These are phyloP conservation scores for Aspergillus uvarum DNA, from an alignment of 2,329 filamentous ascomycete species.

Conservation along the genomic window DNA sequence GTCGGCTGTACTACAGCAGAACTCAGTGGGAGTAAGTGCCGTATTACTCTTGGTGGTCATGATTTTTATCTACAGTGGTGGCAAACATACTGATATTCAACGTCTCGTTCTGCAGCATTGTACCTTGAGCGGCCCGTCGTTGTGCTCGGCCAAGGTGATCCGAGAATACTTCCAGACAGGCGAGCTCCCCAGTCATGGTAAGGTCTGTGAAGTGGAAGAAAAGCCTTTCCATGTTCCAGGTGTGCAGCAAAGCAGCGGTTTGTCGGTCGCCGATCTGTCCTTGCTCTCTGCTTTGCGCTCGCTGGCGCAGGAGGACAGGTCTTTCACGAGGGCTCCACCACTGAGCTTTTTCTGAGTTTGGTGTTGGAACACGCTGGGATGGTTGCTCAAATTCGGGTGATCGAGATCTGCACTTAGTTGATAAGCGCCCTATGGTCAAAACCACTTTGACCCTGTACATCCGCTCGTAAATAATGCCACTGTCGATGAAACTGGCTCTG, in stretches of 20 bases:
- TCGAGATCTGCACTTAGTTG: too few relatives aligned
- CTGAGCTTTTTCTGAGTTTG: background rate
- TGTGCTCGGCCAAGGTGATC: background rate
- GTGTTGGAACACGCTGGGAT: background rate
- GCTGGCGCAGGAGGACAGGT: background rate
- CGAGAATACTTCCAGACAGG: conserved; percentile 8
- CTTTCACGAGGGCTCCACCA: background rate
- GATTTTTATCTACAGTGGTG: background rate
- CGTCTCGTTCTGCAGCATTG: conserved; percentile 3
- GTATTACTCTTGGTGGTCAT: background rate
- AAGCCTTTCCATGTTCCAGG: conserved; percentile 1
- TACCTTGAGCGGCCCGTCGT: background rate
- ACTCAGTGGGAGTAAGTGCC: conserved; percentile 7
- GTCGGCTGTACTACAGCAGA: conserved; percentile 1
- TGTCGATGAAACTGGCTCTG: too few relatives aligned
- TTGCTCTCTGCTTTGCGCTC: background rate
- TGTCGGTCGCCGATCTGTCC: background rate
- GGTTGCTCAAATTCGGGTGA: too few relatives aligned
- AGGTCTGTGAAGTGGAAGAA: conserved; percentile 6
- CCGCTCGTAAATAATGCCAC: background rate
- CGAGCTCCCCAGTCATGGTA: conserved; percentile 1
- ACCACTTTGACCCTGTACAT: too few relatives aligned
- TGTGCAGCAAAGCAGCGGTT: background rate
- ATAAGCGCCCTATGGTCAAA: too few relatives aligned
- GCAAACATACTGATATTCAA: background rate